Conservation (phyloP, 441 rosid genomes). For the Gossypium trilobum region DNA sequence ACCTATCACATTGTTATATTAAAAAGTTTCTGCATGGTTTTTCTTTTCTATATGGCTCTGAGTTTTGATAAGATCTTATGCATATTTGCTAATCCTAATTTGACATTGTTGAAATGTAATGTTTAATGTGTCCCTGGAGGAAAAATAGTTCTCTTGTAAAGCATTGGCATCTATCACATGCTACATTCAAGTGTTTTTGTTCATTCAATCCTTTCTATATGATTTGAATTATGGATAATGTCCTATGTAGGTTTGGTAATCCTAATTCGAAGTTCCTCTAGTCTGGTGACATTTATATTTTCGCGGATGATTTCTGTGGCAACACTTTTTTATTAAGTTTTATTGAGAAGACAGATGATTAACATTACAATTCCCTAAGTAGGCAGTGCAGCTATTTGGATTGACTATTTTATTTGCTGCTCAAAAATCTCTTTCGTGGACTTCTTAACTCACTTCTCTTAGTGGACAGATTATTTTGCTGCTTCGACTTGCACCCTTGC, state of each 20-base stretch:
- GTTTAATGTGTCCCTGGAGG: neutral
- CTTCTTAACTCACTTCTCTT: slow-evolving; percentile 1
- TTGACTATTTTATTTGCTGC: neutral
- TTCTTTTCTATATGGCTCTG: neutral
- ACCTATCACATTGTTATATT: neutral
- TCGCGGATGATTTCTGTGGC: neutral
- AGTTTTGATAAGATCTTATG: neutral
- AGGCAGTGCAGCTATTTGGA: neutral
- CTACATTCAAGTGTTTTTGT: neutral
- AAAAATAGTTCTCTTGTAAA: neutral
- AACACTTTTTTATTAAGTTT: neutral
- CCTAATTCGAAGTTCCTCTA: neutral
- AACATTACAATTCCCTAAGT: neutral
- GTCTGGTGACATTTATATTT: neutral
- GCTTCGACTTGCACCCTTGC: slow-evolving; percentile 88
- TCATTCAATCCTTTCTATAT: neutral
- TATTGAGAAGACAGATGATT: neutral
- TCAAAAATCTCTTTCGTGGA: neutral
- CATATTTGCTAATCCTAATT: neutral
- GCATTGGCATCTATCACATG: neutral
- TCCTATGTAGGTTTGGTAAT: neutral
- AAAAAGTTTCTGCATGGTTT: neutral
- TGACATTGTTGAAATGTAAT: neutral
- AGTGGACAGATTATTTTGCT: slow-evolving; percentile 42
- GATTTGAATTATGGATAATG: neutral